Percentiles rank a stretch among this genome's conserved stretches.
phyloP scores from a whole-genome alignment of 805 yeast genomes.

The Wickerhamomyces silvicola region DNA sequence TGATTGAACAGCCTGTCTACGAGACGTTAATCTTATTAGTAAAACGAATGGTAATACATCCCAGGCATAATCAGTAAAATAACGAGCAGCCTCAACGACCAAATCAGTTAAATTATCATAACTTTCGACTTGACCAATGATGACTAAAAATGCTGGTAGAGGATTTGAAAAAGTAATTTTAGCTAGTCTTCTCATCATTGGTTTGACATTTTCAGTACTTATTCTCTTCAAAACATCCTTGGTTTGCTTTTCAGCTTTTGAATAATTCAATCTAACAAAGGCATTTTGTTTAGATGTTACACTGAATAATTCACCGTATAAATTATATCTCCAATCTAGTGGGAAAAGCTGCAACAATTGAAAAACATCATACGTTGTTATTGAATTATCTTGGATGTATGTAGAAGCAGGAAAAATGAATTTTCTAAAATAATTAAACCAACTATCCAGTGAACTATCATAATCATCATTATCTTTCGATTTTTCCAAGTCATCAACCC shows the following conservation, averaged over 20 bases:
- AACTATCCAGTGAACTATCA: slow-evolving; percentile 22
- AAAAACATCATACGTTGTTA: slow-evolving; percentile 55
- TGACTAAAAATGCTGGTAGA: slow-evolving; percentile 61
- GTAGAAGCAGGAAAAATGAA: slow-evolving; percentile 54
- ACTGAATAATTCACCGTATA: slow-evolving; percentile 73
- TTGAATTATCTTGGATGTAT: slow-evolving; percentile 47
- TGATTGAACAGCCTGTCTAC: slow-evolving; percentile 59
- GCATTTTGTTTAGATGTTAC: slow-evolving; percentile 50
- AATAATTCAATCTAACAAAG: slow-evolving; percentile 50
- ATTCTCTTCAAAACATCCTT: slow-evolving; percentile 73
- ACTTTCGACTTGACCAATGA: slow-evolving; percentile 80
- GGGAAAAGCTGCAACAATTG: slow-evolving; percentile 47
- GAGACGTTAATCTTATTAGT: slow-evolving; percentile 60
- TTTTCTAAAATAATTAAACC: slow-evolving; percentile 62
- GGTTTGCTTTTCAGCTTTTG: slow-evolving; percentile 70
- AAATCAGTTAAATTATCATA: slow-evolving; percentile 80
- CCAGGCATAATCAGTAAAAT: slow-evolving; percentile 75
- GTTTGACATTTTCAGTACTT: slow-evolving; percentile 69
- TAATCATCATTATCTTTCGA: slow-evolving; percentile 6
- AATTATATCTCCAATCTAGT: slow-evolving; percentile 57
- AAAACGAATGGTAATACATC: slow-evolving; percentile 75
- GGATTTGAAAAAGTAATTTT: slow-evolving; percentile 74
- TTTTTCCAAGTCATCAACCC: slow-evolving; percentile 29
- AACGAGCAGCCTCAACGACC: slow-evolving; percentile 71
- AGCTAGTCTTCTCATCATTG: slow-evolving; percentile 68